Base-by-base conservation (phyloP, 441 rosid species). In the Croton laevigatus region DNA sequence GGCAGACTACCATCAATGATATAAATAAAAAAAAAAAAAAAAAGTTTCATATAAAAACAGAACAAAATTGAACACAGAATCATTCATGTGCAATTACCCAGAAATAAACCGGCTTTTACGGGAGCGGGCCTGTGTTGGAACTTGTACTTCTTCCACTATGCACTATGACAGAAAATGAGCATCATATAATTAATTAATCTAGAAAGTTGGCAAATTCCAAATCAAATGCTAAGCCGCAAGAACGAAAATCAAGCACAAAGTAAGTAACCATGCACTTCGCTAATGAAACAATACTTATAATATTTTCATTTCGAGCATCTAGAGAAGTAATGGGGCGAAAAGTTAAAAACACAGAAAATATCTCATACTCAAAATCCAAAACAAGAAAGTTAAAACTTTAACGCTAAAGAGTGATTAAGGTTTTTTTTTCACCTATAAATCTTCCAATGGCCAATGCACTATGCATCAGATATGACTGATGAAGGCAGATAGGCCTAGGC, bases 71-170 rank as follows among this genome's bases (percentile, higher is more conserved):
- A 57, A 69, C 20, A 71, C 34, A 13, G 12, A 62, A 36, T 46
- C 49, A 53, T 65, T 45, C 71, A 59, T 20, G 42, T 74, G 69
- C 59, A 59, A 78, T 81, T 91, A 93, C 99, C 99, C 98, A 36
- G 99, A 89, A 81, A 96, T 93, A 79, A 96, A 96, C 75, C 98
- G 95, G 67, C 87, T 81, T 87, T 96, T 93, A 66, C 99, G 97
- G 48, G 97, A 85, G 71, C 97, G 97, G 71, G 98, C 97, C 88
- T 84, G 97, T 73, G 93, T 81, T 78, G 98, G 98, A 76, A 97
- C 97, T 79, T 90, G 99, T 74, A 91, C 86, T 83, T 96, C 99
- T 80, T 96, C 99, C 83, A 93, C 99, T 69, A 96, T 93, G 86
- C 98, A 96, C 99, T 93, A 73, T 49, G 82, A 64, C 76, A 77